Base-by-base conservation (phyloP, 108 stramenopile species). In the Pseudonitzschia multiseries region DNA sequence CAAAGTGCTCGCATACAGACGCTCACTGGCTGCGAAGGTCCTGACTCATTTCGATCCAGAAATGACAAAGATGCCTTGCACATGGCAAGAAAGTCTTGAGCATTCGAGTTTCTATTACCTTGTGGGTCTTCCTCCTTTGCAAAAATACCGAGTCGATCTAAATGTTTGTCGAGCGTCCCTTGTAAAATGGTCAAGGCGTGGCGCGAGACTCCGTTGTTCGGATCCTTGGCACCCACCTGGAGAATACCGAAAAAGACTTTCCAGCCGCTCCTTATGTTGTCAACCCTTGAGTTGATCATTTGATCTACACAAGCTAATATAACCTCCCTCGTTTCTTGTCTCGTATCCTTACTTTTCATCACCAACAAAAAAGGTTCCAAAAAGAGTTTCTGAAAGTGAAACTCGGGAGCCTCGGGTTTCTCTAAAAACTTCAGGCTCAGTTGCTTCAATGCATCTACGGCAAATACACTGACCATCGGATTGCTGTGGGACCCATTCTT, bases 381-480 rank as follows among this genome's bases (percentile, higher is more conserved):
- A 75, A 99, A 99, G 29, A 91, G 83, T 31, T 92, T 75, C 78
- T 99, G 99, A 81, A 99, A 99, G 74, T 96, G 95, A 84, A 98
- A 98, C 31, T 84, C 89, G 40, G 87, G 87, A 18, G 97, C 83
- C 74, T 99, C 99, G 48, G 95, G 95, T 66, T 97, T 86, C 66
- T 87, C 81, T 56, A 99, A 76, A 74, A 97, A 99, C 81, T 99
- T 97, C 65, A 97, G 80, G 48, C 94, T 88, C 60, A 99, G 87
- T 87, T 99, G 99, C 22, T 96, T 89, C 48, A 99, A 88, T 1
- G 96, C 95, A 86, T 99, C 99, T 3, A 99, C 95, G 8, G 98
- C 96, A 78, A 95, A 99, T 96, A 95, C 96, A 18, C 97, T 96
- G 29, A 98, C 89, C 18, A 92, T 90, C 44, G 87, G 82, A 76